Conservation (phyloP, 495 filamentous ascomycete species). For the Annulohypoxylon maeteangense region DNA sequence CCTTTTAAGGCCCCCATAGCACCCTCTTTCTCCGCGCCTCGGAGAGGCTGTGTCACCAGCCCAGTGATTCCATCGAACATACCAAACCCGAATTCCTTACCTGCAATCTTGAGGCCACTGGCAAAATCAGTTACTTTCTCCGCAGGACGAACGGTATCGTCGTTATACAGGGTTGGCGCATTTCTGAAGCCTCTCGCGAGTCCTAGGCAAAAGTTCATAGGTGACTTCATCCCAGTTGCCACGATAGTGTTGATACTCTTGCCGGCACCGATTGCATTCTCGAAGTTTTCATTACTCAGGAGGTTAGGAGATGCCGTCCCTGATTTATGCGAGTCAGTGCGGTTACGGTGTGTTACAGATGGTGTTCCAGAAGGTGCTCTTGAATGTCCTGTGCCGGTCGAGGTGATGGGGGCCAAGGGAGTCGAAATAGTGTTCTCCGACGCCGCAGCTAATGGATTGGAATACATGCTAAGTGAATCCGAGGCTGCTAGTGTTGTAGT, state of each 20-base stretch:
- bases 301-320: conserved; percentile 16
- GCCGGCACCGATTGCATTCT: conserved; percentile 67
- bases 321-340: neutral
- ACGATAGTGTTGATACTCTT: conserved; percentile 75
- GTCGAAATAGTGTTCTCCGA: conserved; percentile 17
- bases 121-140: conserved; percentile 77
- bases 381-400: conserved; percentile 20
- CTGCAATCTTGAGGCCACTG: conserved; percentile 72
- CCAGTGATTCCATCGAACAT: conserved; percentile 78
- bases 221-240: conserved; percentile 74
- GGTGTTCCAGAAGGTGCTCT: conserved; percentile 30
- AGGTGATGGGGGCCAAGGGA: conserved; percentile 14
- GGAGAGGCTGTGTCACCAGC: conserved; percentile 73
- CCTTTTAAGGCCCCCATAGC: conserved; percentile 77
- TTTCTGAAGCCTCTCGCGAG: conserved; percentile 89
- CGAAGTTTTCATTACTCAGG: conserved; percentile 50
- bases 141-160: conserved; percentile 72
- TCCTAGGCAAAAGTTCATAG: conserved; percentile 81
- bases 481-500: conserved; percentile 26
- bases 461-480: conserved; percentile 11
- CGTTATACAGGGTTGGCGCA: conserved; percentile 80
- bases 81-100: conserved; percentile 73
- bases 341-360: conserved; percentile 20
- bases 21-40: conserved; percentile 75
- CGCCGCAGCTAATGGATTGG: conserved; percentile 19